Percentiles rank a stretch among this genome's conserved stretches.
Conservation (phyloP, 1,284 basidiomycete species). For the Moniliophthora roreri region DNA sequence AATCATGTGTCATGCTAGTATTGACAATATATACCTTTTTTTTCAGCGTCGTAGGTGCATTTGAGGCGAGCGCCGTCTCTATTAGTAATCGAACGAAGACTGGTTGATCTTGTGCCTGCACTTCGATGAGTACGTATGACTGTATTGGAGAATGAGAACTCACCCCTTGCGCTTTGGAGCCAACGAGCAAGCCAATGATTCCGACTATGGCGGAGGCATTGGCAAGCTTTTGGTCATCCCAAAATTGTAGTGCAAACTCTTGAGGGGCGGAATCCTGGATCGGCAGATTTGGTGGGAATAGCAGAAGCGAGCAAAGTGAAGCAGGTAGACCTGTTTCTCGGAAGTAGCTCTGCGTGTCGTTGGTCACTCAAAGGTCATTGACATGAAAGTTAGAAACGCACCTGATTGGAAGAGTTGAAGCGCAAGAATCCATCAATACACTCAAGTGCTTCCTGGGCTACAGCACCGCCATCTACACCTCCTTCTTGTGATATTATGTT, state of each 20-base stretch:
- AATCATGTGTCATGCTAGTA: neutral
- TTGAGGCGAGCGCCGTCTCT: conserved; percentile 88
- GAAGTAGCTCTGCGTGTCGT: conserved; percentile 82
- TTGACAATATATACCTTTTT: conserved; percentile 56
- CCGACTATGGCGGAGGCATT: conserved; percentile 81
- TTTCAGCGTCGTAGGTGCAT: conserved; percentile 87
- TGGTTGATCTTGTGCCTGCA: conserved; percentile 56
- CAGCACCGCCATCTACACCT: conserved; percentile 88
- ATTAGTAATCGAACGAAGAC: conserved; percentile 83
- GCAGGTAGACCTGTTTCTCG: conserved; percentile 88
- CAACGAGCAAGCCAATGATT: conserved; percentile 75
- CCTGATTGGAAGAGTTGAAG: conserved; percentile 96
- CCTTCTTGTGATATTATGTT: conserved; percentile 87
- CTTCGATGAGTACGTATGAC: conserved; percentile 6
- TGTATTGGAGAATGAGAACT: conserved; percentile 24
- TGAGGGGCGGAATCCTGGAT: conserved; percentile 75
- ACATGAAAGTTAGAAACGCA: conserved; percentile 31
- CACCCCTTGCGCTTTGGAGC: conserved; percentile 71
- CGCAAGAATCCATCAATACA: conserved; percentile 85
- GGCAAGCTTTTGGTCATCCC: conserved; percentile 87
- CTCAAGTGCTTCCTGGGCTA: conserved; percentile 83
- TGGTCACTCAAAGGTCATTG: conserved; percentile 10
- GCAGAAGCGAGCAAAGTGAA: conserved; percentile 78
- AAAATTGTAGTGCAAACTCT: conserved; percentile 94
- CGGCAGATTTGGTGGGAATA: conserved; percentile 77